phyloP scores from a whole-genome alignment of 257 asterid genomes.

The Thymus mandschuricus region DNA sequence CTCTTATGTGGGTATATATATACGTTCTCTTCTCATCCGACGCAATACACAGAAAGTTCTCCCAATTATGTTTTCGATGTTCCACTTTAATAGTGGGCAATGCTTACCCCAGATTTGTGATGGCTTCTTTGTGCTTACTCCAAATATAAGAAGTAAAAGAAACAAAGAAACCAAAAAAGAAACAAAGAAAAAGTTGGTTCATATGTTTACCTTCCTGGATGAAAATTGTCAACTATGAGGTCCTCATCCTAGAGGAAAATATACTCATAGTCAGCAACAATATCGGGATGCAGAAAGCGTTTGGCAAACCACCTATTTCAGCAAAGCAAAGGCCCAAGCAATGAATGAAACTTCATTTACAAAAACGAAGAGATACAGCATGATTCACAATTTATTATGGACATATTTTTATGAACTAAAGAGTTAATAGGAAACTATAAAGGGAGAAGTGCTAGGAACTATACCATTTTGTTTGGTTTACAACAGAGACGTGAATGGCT shows the following conservation, averaged over 20 bases:
- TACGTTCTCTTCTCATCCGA: too few relatives aligned
- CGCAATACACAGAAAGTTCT: too few relatives aligned
- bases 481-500: conserved; percentile 72
- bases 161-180: not conserved
- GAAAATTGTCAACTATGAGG: conserved; percentile 75
- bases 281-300: conserved; percentile 91
- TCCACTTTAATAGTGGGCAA: too few relatives aligned
- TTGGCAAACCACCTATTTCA: conserved; percentile 90
- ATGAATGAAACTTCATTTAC: not conserved
- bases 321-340: conserved; percentile 9
- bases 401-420: not conserved
- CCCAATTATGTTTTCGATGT: too few relatives aligned
- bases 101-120: not conserved
- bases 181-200: not conserved
- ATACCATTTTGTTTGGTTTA: conserved; percentile 89
- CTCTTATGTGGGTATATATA: too few relatives aligned
- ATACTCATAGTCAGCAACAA: conserved; percentile 77
- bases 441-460: not conserved
- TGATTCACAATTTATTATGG: not conserved
- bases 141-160: not conserved
- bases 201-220: conserved; percentile 69
- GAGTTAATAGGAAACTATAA: conserved; percentile 9
- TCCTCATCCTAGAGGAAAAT: conserved; percentile 97
- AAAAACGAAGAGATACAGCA: not conserved
- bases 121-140: not conserved